Base-by-base conservation (phyloP, 2,329 filamentous ascomycete genomes). In the Colletotrichum coccodes region DNA sequence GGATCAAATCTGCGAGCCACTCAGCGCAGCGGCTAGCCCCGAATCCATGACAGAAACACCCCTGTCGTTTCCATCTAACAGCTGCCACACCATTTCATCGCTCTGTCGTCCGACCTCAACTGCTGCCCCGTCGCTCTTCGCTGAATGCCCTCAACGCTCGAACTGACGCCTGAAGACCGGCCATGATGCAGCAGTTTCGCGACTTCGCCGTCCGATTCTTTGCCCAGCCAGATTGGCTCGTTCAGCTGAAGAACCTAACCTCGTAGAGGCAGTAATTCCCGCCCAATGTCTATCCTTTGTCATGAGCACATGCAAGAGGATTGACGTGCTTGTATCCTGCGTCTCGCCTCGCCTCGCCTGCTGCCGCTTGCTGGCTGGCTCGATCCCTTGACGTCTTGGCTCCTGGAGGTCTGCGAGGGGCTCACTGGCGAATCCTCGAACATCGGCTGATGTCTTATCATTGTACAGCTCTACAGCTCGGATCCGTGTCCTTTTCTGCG, bases 11-110 rank as follows among this genome's bases (percentile, higher is more conserved):
- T 69, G 61, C 66, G 66, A 65, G 66, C 61, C 61, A 69, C 47
- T 66, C 61, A 69, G 36, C 56, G 62, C 66, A 69, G 66, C 62
- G 66, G 61, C 56, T 69, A 66, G 61, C 66, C 54, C 61, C 56
- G 49, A 66, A 69, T 69, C 61, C 61, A 65, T 66, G 66, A 60
- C 61, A 50, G 49, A 66, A 40, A 42, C 40, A 65, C 65, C 66
- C 66, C 61, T 69, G 66, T 66, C 61, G n/a, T 32, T 60, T 60
- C 56, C 34, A 50, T 65, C 66, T 60, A 26, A 54, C 66, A 66
- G 62, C 61, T 69, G 66, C 66, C 61, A 69, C 66, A 69, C 66
- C 66, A 69, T 60, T 66, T 66, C 66, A 60, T 56, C 44, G 61
- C 49, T 60, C 54, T 54, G n/a, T 53, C 28, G 26, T 69, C 50